Conservation (phyloP, 345 rosid genomes). For the Boechera stricta region DNA sequence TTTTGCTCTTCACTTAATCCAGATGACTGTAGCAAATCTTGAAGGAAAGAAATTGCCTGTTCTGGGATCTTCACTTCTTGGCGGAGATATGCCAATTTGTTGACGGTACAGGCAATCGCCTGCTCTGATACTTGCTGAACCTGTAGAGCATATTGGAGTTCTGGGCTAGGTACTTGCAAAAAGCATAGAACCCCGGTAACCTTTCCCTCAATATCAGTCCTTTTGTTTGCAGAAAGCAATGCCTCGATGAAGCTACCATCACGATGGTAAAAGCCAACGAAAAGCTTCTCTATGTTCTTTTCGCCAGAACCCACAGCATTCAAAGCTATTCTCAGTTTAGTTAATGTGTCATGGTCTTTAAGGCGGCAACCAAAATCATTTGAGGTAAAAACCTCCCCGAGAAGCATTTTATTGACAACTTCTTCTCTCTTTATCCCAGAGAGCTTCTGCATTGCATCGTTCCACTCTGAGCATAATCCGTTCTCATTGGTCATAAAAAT, state of each 20-base stretch:
- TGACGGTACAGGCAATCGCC: conserved; percentile 59
- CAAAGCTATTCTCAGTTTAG: conserved; percentile 65
- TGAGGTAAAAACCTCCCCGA: conserved; percentile 80
- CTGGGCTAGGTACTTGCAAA: conserved; percentile 77
- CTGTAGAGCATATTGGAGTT: conserved; percentile 76
- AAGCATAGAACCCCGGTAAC: conserved; percentile 74
- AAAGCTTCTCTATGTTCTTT: conserved; percentile 59
- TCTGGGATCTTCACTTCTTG: conserved; percentile 63
- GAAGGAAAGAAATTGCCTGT: conserved; percentile 62
- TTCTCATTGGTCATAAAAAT: conserved; percentile 70
- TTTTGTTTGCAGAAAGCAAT: conserved; percentile 67
- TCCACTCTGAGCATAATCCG: conserved; percentile 86
- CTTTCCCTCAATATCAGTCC: conserved; percentile 63
- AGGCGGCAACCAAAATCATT: conserved; percentile 64
- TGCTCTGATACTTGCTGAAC: conserved; percentile 76
- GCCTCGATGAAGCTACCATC: conserved; percentile 70
- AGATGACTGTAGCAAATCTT: conserved; percentile 57
- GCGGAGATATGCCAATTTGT: conserved; percentile 70
- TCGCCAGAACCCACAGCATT: conserved; percentile 62
- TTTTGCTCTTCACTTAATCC: conserved; percentile 64
- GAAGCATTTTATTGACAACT: conserved; percentile 59
- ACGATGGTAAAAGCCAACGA: conserved; percentile 68
- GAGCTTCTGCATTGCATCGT: conserved; percentile 76
- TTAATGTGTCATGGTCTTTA: conserved; percentile 72
- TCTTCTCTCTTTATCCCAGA: conserved; percentile 84